Percentiles rank a stretch among this genome's conserved stretches.
Evolutionary conservation across 1,284 basidiomycete species (phyloP).

Genomic region (Xerocomus amazonicus): DNA sequence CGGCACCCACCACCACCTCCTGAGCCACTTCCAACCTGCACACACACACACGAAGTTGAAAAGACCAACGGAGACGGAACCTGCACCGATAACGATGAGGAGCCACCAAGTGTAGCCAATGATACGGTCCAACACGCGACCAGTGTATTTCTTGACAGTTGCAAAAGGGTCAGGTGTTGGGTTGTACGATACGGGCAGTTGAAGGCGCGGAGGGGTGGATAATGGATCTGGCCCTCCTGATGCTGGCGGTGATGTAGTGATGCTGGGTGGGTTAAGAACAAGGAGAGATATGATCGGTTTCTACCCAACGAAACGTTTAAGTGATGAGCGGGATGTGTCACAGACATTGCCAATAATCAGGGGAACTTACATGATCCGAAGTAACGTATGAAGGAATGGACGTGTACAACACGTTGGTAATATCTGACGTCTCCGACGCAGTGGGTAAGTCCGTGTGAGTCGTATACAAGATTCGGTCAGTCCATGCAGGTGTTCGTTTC

Average conservation of each 20-base stretch:
- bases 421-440: slow-evolving; percentile 47
- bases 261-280: slow-evolving; percentile 14
- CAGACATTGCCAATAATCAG: background rate
- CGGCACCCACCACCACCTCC: slow-evolving; percentile 22
- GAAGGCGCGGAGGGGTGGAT: slow-evolving; percentile 40
- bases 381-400: slow-evolving; percentile 72
- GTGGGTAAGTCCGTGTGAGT: slow-evolving; percentile 70
- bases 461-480: slow-evolving; percentile 88
- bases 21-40: slow-evolving; percentile 55
- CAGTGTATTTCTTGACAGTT: slow-evolving; percentile 56
- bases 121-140: slow-evolving; percentile 64
- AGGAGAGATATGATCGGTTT: slow-evolving; percentile 51
- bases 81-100: slow-evolving; percentile 70
- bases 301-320: slow-evolving; percentile 7
- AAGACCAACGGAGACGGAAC: slow-evolving; percentile 60
- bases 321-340: slow-evolving; percentile 1
- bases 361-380: slow-evolving; percentile 63
- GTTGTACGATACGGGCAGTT: slow-evolving; percentile 47
- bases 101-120: slow-evolving; percentile 76
- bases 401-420: slow-evolving; percentile 68
- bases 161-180: slow-evolving; percentile 53
- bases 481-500: slow-evolving; percentile 89
- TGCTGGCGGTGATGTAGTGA: slow-evolving; percentile 4
- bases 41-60: slow-evolving; percentile 66
- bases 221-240: slow-evolving; percentile 1